phyloP scores from a whole-genome alignment of 352 stramenopile genomes.

The Phytophthora uliginosa region DNA sequence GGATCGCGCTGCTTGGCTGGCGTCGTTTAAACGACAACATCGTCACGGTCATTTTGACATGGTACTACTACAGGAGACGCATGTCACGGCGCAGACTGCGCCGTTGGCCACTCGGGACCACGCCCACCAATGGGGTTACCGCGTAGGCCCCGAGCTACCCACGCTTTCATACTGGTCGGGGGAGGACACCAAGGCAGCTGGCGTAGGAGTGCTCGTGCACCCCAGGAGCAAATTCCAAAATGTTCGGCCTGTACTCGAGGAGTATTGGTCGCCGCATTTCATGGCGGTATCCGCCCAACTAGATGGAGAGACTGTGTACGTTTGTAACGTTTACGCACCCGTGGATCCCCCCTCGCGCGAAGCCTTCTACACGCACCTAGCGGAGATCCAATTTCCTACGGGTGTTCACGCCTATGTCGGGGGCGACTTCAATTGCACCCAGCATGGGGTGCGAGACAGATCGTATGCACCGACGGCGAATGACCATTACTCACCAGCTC shows the following conservation, averaged over 20 bases:
- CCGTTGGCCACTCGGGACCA: neutral
- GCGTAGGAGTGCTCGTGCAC: neutral
- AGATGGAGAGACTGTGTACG: neutral
- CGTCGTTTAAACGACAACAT: neutral
- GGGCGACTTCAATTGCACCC: too few relatives aligned
- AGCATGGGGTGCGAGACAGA: too few relatives aligned
- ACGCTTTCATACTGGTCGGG: neutral
- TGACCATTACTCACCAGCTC: too few relatives aligned
- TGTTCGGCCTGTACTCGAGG: neutral
- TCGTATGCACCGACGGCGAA: too few relatives aligned
- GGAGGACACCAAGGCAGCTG: neutral
- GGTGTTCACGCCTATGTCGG: too few relatives aligned
- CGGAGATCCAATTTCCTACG: too few relatives aligned
- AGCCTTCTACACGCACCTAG: too few relatives aligned
- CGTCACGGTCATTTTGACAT: neutral
- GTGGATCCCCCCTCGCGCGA: too few relatives aligned
- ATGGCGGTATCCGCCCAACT: too few relatives aligned
- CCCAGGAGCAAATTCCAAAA: neutral
- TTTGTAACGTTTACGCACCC: neutral
- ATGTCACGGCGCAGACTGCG: neutral
- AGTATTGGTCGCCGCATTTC: neutral
- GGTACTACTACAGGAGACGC: neutral
- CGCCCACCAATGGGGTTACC: neutral
- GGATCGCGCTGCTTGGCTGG: neutral
- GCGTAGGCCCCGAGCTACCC: neutral